Conservation (phyloP, 306 rosid species). For the Gynostemma pentaphyllum region DNA sequence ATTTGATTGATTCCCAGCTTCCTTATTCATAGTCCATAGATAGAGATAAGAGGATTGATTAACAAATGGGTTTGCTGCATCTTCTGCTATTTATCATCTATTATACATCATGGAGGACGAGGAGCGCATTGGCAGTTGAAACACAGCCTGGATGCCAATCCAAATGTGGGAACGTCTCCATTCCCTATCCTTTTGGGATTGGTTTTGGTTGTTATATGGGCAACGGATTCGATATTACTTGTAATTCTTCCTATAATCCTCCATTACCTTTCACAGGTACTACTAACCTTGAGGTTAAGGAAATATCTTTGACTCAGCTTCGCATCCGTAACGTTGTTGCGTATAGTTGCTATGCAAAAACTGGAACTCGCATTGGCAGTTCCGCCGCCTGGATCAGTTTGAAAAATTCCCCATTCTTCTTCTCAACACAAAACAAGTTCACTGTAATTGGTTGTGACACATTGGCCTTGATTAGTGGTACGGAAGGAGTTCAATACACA, state of each 20-base stretch:
- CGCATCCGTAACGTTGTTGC: conserved; percentile 3
- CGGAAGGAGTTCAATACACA: not conserved
- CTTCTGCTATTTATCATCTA: not conserved
- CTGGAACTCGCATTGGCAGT: not conserved
- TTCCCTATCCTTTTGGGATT: conserved; percentile 2
- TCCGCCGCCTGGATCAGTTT: conserved; percentile 3
- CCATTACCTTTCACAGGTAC: not conserved
- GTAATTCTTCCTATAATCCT: not conserved
- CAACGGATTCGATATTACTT: not conserved
- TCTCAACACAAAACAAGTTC: conserved; percentile 10
- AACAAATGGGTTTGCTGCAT: no score
- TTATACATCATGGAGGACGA: not conserved
- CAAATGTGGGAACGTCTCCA: conserved; percentile 2
- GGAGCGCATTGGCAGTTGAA: not conserved
- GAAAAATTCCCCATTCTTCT: not conserved
- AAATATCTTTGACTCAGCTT: not conserved
- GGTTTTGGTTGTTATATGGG: conserved; percentile 1
- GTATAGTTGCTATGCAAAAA: conserved; percentile 1
- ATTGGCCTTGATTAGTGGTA: not conserved
- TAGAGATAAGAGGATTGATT: no score
- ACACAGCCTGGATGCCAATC: not conserved
- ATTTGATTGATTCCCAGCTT: no score
- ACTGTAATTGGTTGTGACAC: conserved; percentile 16
- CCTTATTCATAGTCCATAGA: no score
- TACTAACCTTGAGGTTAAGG: not conserved